phyloP scores from a whole-genome alignment of 352 stramenopile species.

The Phytophthora palmivora region DNA sequence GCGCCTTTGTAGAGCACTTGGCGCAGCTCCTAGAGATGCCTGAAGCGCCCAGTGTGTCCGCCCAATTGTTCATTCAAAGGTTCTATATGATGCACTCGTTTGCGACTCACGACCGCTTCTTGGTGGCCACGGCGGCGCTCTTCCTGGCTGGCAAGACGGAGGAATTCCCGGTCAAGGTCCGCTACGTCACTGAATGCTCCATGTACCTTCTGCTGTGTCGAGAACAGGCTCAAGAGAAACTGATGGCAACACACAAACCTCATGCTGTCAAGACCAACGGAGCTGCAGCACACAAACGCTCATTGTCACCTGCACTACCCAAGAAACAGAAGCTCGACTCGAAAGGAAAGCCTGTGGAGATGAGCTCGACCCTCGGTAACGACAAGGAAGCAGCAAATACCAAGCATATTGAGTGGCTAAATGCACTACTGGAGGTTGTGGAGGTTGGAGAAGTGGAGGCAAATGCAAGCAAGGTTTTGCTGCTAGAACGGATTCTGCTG shows the following conservation, averaged over 20 bases:
- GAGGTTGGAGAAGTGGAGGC: conserved; percentile 76
- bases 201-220: conserved; percentile 69
- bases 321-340: conserved; percentile 39
- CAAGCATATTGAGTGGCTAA: conserved; percentile 72
- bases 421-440: conserved; percentile 63
- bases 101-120: conserved; percentile 78
- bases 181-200: conserved; percentile 76
- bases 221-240: conserved; percentile 44
- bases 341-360: conserved; percentile 54
- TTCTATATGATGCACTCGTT: conserved; percentile 88
- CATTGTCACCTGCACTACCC: conserved; percentile 16
- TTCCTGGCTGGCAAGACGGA: conserved; percentile 81
- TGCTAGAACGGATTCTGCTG: conserved; percentile 76
- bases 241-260: conserved; percentile 27
- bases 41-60: conserved; percentile 54
- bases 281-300: conserved; percentile 7
- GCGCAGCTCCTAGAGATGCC: conserved; percentile 68
- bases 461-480: conserved; percentile 65
- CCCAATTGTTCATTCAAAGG: conserved; percentile 74
- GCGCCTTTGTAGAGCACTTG: conserved; percentile 74
- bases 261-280: conserved; percentile 22
- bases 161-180: conserved; percentile 83
- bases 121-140: conserved; percentile 76
- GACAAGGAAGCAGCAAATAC: conserved; percentile 61
- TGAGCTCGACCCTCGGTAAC: conserved; percentile 58